These are phyloP conservation scores for Pelargonium australe DNA, from an alignment of 441 rosid genomes.

Conservation along the genomic window DNA sequence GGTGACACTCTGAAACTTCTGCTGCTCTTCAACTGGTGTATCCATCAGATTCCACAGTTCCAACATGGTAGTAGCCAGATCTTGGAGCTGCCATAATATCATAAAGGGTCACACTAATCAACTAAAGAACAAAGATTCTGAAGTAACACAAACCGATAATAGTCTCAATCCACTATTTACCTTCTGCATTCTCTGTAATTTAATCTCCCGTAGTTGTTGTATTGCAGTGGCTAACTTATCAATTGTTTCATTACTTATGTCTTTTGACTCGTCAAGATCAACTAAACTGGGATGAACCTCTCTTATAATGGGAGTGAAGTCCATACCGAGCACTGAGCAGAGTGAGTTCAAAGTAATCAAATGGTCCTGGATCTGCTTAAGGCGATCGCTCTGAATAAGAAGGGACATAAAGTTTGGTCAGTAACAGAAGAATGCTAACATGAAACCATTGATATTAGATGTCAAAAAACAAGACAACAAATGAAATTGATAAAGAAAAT, in stretches of 20 bases:
- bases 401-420: slow-evolving; percentile 16
- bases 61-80: slow-evolving; percentile 82
- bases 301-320: slow-evolving; percentile 46
- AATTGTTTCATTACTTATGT: slow-evolving; percentile 56
- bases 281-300: slow-evolving; percentile 54
- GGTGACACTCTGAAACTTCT: slow-evolving; percentile 76
- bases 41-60: slow-evolving; percentile 98
- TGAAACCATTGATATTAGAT: background rate
- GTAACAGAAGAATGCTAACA: slow-evolving; percentile 3
- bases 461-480: background rate
- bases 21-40: slow-evolving; percentile 92
- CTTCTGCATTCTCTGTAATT: slow-evolving; percentile 91
- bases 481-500: background rate
- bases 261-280: slow-evolving; percentile 50
- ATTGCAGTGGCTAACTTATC: slow-evolving; percentile 46
- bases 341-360: slow-evolving; percentile 47
- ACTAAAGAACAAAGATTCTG: slow-evolving; percentile 14
- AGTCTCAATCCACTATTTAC: slow-evolving; percentile 26
- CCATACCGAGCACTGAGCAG: slow-evolving; percentile 78
- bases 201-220: slow-evolving; percentile 58
- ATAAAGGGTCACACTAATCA: background rate
- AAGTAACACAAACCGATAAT: slow-evolving; percentile 9
- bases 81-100: slow-evolving; percentile 67
- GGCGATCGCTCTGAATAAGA: slow-evolving; percentile 57
- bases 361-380: slow-evolving; percentile 63